phyloP scores from a whole-genome alignment of 306 rosid species.

The Trichosanthes cucumerina region DNA sequence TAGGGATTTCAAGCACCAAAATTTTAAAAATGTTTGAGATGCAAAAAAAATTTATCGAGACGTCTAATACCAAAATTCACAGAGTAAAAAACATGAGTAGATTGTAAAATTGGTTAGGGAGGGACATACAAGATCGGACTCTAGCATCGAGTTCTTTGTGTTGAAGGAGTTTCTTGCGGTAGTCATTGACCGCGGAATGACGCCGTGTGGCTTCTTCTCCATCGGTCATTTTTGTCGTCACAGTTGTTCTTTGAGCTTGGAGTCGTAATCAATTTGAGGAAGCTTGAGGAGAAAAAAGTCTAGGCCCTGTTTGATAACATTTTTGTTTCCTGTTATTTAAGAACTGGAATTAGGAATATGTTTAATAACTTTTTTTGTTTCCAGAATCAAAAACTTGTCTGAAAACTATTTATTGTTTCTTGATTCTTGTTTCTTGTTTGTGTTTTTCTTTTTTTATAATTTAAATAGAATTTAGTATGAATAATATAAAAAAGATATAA shows the following conservation, averaged over 20 bases:
- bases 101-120: conserved; percentile 1
- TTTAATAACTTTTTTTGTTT: no score
- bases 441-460: no score
- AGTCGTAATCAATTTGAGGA: neutral
- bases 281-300: conserved; percentile 9
- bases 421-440: no score
- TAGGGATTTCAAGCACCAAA: neutral
- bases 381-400: no score
- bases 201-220: conserved; percentile 61
- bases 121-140: conserved; percentile 68
- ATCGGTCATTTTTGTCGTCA: conserved; percentile 39
- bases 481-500: no score
- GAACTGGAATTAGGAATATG: no score
- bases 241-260: neutral
- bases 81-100: neutral
- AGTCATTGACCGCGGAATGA: conserved; percentile 49
- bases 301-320: no score
- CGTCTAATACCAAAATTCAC: neutral
- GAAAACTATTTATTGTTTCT: no score
- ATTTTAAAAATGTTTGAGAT: no score
- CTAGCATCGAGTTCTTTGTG: conserved; percentile 84
- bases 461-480: no score
- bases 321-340: no score
- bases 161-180: conserved; percentile 74
- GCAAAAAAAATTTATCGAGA: neutral